A percentile compares a stretch with the other conserved stretches of the same genome.
phyloP scores from a whole-genome alignment of 2,329 filamentous ascomycete species.

The Talaromyces sp. region DNA sequence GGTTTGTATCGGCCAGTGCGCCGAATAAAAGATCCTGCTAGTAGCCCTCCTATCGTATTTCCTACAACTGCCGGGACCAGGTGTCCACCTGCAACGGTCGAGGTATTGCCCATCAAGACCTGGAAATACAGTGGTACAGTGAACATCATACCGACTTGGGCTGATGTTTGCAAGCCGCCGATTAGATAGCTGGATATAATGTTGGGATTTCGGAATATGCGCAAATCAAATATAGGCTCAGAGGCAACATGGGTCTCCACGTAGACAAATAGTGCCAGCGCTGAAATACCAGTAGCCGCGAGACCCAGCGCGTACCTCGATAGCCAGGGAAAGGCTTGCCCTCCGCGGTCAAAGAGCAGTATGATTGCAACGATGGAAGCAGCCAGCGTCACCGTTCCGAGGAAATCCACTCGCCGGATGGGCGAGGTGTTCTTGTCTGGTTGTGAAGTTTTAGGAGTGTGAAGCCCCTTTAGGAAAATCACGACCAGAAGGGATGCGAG shows the following conservation, averaged over 20 bases:
- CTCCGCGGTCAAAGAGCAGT: constrained; percentile 47
- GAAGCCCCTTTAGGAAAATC: constrained; percentile 31
- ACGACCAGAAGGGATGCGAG: constrained; percentile 47
- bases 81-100: constrained; percentile 55
- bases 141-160: constrained; percentile 61
- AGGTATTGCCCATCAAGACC: constrained; percentile 54
- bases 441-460: neutral
- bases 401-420: constrained; percentile 51
- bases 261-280: constrained; percentile 23
- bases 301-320: constrained; percentile 22
- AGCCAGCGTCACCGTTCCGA: constrained; percentile 48
- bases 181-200: constrained; percentile 36
- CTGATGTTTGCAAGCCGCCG: constrained; percentile 49
- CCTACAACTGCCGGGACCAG: constrained; percentile 63
- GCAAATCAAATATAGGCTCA: constrained; percentile 34
- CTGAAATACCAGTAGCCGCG: constrained; percentile 12
- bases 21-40: constrained; percentile 55
- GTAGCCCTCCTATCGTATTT: constrained; percentile 58
- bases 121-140: constrained; percentile 66
- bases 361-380: constrained; percentile 42
- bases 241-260: constrained; percentile 28
- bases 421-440: neutral
- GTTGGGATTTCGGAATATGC: constrained; percentile 29
- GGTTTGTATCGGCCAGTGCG: constrained; percentile 57
- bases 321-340: constrained; percentile 35